Percentiles rank a stretch among this genome's conserved stretches.
Evolutionary conservation across 805 yeast genomes (phyloP).

Genomic region (Diddensiella transvaalensis): DNA sequence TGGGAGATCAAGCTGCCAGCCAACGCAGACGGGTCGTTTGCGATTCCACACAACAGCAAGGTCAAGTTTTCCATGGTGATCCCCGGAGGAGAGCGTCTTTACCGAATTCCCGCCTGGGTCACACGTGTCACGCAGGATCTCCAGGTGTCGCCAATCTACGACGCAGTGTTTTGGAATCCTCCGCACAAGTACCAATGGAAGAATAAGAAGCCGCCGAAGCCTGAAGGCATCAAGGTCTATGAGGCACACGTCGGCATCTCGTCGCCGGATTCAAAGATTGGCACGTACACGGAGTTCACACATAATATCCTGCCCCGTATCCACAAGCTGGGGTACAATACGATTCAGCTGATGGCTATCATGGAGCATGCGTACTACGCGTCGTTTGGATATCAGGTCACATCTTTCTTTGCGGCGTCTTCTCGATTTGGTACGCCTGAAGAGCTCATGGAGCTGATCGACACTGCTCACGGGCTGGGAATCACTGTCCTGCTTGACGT

Average conservation of each 20-base stretch:
- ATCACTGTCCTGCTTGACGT: slow-evolving; percentile 83
- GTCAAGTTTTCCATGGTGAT: slow-evolving; percentile 60
- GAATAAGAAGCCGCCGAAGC: slow-evolving; percentile 56
- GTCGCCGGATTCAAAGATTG: slow-evolving; percentile 81
- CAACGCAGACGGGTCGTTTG: slow-evolving; percentile 46
- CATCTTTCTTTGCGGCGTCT: slow-evolving; percentile 84
- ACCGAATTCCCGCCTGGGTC: slow-evolving; percentile 88
- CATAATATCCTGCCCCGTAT: slow-evolving; percentile 77
- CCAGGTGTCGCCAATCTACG: slow-evolving; percentile 52
- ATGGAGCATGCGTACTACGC: slow-evolving; percentile 99
- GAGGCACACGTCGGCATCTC: slow-evolving; percentile 95
- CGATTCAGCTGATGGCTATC: slow-evolving; percentile 93
- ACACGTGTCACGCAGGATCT: slow-evolving; percentile 67
- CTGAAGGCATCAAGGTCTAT: slow-evolving; percentile 64
- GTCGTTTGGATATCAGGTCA: slow-evolving; percentile 95
- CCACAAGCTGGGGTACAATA: slow-evolving; percentile 80
- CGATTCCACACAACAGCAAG: slow-evolving; percentile 78
- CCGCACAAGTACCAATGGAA: slow-evolving; percentile 53
- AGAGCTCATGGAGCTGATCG: slow-evolving; percentile 84
- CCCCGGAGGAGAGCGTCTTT: slow-evolving; percentile 66
- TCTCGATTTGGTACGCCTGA: slow-evolving; percentile 96
- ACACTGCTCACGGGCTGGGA: slow-evolving; percentile 86
- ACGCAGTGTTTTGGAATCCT: slow-evolving; percentile 94
- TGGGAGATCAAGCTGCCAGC: slow-evolving; percentile 64
- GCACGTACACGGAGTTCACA: slow-evolving; percentile 83